Base-by-base conservation (phyloP, 495 filamentous ascomycete species). In the Penicillium roqueforti region DNA sequence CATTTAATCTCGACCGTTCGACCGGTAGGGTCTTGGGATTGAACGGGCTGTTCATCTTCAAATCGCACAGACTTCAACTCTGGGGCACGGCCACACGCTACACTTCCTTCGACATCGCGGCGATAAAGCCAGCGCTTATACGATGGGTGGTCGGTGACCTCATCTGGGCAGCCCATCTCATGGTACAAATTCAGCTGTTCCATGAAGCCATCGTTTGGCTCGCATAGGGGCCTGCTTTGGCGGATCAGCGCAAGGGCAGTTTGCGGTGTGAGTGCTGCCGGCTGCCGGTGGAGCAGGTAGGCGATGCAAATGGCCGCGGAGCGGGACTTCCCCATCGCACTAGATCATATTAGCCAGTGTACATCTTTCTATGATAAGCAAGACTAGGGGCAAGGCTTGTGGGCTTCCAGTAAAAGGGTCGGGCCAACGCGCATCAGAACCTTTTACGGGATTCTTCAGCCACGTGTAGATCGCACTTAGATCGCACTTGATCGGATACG, bases 301-400 rank as follows among this genome's bases (percentile, higher is more conserved):
- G 95, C 91, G 48, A 93, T 79, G 55, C 91, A 78, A 58, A 91
- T 78, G 40, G 91, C 84, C 56, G 91, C 86, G 20, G 92, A 97
- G 45, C 93, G 88, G 47, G 91, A 96, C 72, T 92, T 92, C 29
- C 93, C 93, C 90, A 96, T 95, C 28, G 90, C 92, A 80, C 93
- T 97, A 70, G 54, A 76, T 51, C 53, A 31, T 20, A 61, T 74
- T 47, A 75, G 64, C 43, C 29, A 49, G 29, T 28, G 53, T 44
- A 36, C 28, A 47, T 51, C 28, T 39, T 43, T 37, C 44, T 32
- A 22, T 31, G 48, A 26, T 16, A 41, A 31, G 38, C 16, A 4
- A 38, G 16, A 39, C 28, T 25, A 31, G 34, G 34, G 34, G 34
- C 37, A 31, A 20, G 31, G 29, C 23, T 28, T 18, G 38, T 14